phyloP scores from a whole-genome alignment of 768 basidiomycete species.

The Cystobasidiopsis lactophilus region DNA sequence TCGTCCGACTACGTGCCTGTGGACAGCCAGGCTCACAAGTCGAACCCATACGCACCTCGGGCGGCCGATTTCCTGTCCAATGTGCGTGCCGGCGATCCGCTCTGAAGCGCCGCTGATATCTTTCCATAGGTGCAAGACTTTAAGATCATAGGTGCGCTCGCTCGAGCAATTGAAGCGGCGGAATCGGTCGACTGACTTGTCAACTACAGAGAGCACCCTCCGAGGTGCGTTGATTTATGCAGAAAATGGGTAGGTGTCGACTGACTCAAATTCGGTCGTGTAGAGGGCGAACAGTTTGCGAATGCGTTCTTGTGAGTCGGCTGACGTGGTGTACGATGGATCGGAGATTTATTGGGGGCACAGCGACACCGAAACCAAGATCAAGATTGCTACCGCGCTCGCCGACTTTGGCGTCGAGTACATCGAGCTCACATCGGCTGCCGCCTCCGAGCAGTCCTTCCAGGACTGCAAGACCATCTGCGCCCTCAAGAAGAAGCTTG shows the following conservation, averaged over 20 bases:
- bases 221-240: slow-evolving; percentile 24
- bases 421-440: slow-evolving; percentile 95
- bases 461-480: slow-evolving; percentile 93
- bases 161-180: too few species aligned
- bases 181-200: slow-evolving; percentile 38
- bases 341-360: neutral
- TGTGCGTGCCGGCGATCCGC: slow-evolving; percentile 5
- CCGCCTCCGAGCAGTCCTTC: slow-evolving; percentile 85
- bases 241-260: neutral
- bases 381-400: slow-evolving; percentile 90
- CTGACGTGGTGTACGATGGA: slow-evolving; percentile 1
- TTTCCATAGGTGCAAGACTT: neutral
- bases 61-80: slow-evolving; percentile 18
- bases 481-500: slow-evolving; percentile 41
- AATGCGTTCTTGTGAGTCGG: slow-evolving; percentile 63
- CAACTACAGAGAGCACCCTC: slow-evolving; percentile 92
- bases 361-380: slow-evolving; percentile 87
- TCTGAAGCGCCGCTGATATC: too few species aligned
- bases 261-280: too few species aligned
- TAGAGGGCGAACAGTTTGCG: slow-evolving; percentile 45
- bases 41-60: slow-evolving; percentile 13
- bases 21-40: too few species aligned
- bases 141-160: neutral
- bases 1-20: neutral
- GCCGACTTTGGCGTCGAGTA: slow-evolving; percentile 99